Percentiles rank a stretch among this genome's conserved stretches.
These are phyloP conservation scores for Fusarium begoniae DNA, from an alignment of 2,329 filamentous ascomycete species.

Conservation along the genomic window DNA sequence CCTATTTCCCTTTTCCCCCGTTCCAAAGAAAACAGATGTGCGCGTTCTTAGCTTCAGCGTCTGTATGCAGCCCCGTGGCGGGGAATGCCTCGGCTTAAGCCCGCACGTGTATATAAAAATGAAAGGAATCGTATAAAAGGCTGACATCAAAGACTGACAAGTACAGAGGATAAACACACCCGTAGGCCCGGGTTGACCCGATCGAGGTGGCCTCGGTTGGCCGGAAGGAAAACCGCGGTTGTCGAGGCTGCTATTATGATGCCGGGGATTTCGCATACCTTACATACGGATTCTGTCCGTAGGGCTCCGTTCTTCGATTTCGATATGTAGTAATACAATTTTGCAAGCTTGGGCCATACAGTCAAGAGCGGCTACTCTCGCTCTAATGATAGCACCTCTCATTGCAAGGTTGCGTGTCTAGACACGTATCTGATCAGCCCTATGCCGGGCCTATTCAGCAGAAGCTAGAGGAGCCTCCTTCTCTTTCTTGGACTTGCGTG, in stretches of 20 bases:
- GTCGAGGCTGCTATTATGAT: constrained; percentile 15
- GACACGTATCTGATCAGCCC: neutral
- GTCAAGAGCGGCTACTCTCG: constrained; percentile 7
- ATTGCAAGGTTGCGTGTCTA: neutral
- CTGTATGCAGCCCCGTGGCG: neutral
- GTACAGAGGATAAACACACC: constrained; percentile 7
- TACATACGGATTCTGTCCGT: constrained; percentile 24
- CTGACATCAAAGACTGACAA: neutral
- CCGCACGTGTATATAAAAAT: constrained; percentile 20
- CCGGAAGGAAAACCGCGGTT: constrained; percentile 36
- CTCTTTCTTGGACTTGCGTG: constrained; percentile 51
- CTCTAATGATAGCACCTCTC: neutral
- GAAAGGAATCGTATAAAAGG: neutral
- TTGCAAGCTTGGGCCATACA: neutral
- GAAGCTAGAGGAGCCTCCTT: constrained; percentile 33
- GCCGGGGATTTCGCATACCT: constrained; percentile 10
- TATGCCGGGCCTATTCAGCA: constrained; percentile 43
- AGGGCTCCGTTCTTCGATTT: constrained; percentile 10
- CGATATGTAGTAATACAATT: constrained; percentile 25
- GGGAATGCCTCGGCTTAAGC: constrained; percentile 37
- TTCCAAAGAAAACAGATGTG: constrained; percentile 1
- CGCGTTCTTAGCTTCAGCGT: neutral
- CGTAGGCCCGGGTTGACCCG: constrained; percentile 38
- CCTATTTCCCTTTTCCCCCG: constrained; percentile 1
- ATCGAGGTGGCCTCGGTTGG: constrained; percentile 35